Conservation (phyloP, 306 rosid species). For the Begonia loranthoides region DNA sequence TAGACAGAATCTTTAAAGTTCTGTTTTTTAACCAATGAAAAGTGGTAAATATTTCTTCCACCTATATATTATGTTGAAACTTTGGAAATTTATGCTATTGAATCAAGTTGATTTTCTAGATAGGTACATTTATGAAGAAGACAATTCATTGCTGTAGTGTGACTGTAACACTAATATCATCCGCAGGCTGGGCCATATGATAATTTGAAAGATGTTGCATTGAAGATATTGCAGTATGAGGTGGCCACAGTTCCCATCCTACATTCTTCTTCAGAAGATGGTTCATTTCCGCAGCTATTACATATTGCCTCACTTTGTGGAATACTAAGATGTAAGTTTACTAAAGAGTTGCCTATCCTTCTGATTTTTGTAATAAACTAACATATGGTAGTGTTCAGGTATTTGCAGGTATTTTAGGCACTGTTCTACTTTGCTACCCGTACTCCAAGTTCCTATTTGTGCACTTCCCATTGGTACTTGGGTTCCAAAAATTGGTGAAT, state of each 20-base stretch:
- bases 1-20: background rate
- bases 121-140: background rate
- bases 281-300: conserved; percentile 79
- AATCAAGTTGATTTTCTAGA: no score
- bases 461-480: conserved; percentile 66
- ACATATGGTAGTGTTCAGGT: conserved; percentile 42
- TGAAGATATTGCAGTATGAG: conserved; percentile 72
- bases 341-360: background rate
- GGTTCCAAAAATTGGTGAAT: conserved; percentile 72
- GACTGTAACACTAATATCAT: background rate
- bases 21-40: background rate
- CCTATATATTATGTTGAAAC: no score
- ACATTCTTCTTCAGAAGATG: conserved; percentile 69
- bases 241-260: conserved; percentile 86
- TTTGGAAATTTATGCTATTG: no score
- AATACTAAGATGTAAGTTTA: conserved; percentile 67
- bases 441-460: conserved; percentile 64
- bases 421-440: conserved; percentile 59
- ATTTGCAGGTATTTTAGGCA: conserved; percentile 70
- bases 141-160: background rate
- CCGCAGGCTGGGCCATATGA: conserved; percentile 85
- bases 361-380: conserved; percentile 7
- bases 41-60: no score
- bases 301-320: conserved; percentile 95
- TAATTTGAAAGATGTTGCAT: conserved; percentile 69